Percentiles rank a stretch among this genome's conserved stretches.
Evolutionary conservation across 257 asterid genomes (phyloP).

Genomic region (Knoxia roxburghii): DNA sequence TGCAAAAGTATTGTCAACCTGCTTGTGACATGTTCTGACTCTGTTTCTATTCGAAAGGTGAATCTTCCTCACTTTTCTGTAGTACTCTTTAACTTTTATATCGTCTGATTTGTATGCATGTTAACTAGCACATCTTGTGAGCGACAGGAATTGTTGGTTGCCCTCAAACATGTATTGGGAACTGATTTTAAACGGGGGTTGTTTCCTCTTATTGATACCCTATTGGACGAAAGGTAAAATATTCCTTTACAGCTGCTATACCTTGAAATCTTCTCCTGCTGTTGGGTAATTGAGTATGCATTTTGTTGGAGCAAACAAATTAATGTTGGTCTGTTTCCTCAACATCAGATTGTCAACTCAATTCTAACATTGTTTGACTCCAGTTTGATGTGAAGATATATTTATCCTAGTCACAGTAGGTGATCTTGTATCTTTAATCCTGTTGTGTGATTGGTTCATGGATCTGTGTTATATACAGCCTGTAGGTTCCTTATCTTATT

Average conservation of each 20-base stretch:
- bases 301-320: not conserved
- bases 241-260: not conserved
- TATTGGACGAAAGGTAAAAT: constrained; percentile 91
- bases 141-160: constrained; percentile 90
- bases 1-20: constrained; percentile 97
- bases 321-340: not conserved
- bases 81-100: not conserved
- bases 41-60: constrained; percentile 94
- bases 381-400: not conserved
- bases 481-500: not conserved
- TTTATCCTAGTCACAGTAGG: not conserved
- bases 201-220: constrained; percentile 91
- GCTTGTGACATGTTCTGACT: constrained; percentile 98
- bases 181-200: constrained; percentile 98
- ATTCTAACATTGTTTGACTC: not conserved
- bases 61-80: constrained; percentile 7
- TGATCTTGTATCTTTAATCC: not conserved
- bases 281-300: not conserved
- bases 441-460: not conserved
- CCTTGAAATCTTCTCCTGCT: not conserved
- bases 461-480: not conserved
- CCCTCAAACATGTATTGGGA: constrained; percentile 96
- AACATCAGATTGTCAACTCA: not conserved
- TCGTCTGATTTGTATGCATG: not conserved
- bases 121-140: constrained; percentile 23